Evolutionary conservation across 2,329 filamentous ascomycete species (phyloP).

Genomic region (Claviceps sp.): DNA sequence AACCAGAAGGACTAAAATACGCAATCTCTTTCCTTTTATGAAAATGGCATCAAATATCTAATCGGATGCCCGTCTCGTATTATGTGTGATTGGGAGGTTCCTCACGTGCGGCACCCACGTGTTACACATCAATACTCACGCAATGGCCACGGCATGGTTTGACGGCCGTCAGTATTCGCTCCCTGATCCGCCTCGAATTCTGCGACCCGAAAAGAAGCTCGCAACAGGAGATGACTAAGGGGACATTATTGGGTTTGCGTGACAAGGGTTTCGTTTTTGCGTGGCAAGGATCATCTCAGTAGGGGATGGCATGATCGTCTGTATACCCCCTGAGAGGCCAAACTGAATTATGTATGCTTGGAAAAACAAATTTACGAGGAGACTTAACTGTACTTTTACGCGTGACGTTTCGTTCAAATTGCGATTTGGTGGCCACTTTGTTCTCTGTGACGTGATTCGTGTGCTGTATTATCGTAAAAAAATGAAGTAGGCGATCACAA

Average conservation of each 20-base stretch:
- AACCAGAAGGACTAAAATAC: neutral
- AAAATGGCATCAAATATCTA: neutral
- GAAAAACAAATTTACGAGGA: neutral
- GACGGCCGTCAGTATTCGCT: too few relatives aligned
- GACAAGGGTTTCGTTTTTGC: neutral
- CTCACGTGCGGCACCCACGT: too few relatives aligned
- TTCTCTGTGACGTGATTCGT: too few relatives aligned
- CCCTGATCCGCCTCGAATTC: too few relatives aligned
- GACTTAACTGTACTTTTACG: neutral
- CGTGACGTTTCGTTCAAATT: too few relatives aligned
- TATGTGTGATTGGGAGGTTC: neutral
- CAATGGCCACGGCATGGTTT: too few relatives aligned
- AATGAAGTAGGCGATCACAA: too few relatives aligned
- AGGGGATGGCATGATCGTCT: neutral
- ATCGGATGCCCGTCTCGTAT: neutral
- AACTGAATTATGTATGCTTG: neutral
- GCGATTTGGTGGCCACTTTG: too few relatives aligned
- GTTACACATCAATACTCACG: too few relatives aligned
- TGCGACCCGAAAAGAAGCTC: neutral
- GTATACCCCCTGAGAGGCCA: neutral
- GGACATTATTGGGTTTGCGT: neutral
- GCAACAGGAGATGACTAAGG: neutral
- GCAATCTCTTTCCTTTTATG: too few relatives aligned
- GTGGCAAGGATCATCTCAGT: neutral
- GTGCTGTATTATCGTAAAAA: too few relatives aligned